phyloP scores from a whole-genome alignment of 1,284 basidiomycete species.

The Trichosporon asahii region DNA sequence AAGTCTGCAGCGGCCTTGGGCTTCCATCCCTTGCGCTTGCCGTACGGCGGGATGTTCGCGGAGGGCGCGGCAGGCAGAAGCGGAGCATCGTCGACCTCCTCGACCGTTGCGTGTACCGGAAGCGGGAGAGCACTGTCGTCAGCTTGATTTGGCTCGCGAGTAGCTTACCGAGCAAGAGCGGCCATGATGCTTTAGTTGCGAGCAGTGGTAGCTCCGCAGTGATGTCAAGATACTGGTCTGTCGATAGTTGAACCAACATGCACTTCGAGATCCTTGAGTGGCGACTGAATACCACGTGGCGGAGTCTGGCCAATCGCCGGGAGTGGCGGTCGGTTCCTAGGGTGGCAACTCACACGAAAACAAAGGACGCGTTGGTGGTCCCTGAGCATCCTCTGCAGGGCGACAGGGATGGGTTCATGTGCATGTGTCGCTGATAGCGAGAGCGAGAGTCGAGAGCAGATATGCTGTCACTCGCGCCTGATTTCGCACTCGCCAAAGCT shows the following conservation, averaged over 20 bases:
- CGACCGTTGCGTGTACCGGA: slow-evolving; percentile 37
- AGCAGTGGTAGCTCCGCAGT: background rate
- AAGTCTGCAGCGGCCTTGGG: slow-evolving; percentile 78
- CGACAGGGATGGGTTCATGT: background rate
- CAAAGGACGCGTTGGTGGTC: background rate
- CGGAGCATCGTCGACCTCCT: slow-evolving; percentile 37
- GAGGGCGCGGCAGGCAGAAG: slow-evolving; percentile 24
- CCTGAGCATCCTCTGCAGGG: background rate
- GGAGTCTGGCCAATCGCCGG: slow-evolving; percentile 1
- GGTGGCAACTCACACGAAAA: background rate
- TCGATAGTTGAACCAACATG: background rate
- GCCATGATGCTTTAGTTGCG: slow-evolving; percentile 37
- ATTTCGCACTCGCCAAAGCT: background rate
- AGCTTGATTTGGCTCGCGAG: background rate
- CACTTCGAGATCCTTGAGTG: slow-evolving; percentile 18
- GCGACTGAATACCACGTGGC: slow-evolving; percentile 11
- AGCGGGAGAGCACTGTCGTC: slow-evolving; percentile 41
- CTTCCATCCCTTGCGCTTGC: slow-evolving; percentile 80
- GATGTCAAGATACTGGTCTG: background rate
- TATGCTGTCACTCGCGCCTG: background rate
- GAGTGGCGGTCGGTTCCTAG: background rate
- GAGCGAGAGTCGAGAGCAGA: too few relatives aligned
- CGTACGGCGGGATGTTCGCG: slow-evolving; percentile 58
- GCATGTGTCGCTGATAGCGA: background rate
- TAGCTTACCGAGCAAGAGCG: slow-evolving; percentile 48